A percentile compares a stretch with the other conserved stretches of the same genome.
Evolutionary conservation across 2,329 filamentous ascomycete genomes (phyloP).

Genomic region (Pseudonectria buxi): DNA sequence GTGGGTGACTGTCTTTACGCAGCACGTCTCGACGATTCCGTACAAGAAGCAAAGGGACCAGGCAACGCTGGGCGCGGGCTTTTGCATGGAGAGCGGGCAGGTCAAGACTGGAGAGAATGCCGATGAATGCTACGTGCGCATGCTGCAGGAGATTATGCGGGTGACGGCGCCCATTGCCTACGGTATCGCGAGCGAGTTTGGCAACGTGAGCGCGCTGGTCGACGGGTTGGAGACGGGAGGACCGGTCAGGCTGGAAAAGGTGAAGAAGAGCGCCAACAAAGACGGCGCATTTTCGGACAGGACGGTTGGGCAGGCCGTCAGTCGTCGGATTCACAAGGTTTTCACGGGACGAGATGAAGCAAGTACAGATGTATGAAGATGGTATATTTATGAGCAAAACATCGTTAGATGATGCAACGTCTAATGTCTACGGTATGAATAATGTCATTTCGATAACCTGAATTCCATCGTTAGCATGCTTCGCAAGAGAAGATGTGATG

Average conservation of each 20-base stretch:
- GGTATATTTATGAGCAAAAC: background rate
- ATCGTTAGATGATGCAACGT: conserved; percentile 2
- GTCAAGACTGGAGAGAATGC: conserved; percentile 61
- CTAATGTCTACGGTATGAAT: conserved; percentile 1
- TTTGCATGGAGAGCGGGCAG: conserved; percentile 76
- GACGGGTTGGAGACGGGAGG: conserved; percentile 52
- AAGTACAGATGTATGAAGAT: conserved; percentile 45
- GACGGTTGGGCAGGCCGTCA: conserved; percentile 51
- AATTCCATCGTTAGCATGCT: conserved; percentile 17
- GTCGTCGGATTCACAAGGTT: conserved; percentile 51
- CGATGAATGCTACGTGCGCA: conserved; percentile 62
- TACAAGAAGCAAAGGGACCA: conserved; percentile 54
- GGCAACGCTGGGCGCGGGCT: conserved; percentile 49
- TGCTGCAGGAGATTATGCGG: conserved; percentile 69
- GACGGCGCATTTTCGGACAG: conserved; percentile 51
- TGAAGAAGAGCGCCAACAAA: conserved; percentile 50
- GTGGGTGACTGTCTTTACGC: conserved; percentile 68
- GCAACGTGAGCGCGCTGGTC: conserved; percentile 50
- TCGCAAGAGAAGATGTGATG: conserved; percentile 17
- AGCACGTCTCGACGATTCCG: conserved; percentile 70
- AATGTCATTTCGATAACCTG: conserved; percentile 5
- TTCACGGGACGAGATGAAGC: conserved; percentile 50
- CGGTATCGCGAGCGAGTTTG: conserved; percentile 58
- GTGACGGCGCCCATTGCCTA: conserved; percentile 67
- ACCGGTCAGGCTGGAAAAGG: conserved; percentile 53